Percentiles rank a stretch among this genome's conserved stretches.
phyloP scores from a whole-genome alignment of 1,284 basidiomycete species.

The Naganishia cerealis region DNA sequence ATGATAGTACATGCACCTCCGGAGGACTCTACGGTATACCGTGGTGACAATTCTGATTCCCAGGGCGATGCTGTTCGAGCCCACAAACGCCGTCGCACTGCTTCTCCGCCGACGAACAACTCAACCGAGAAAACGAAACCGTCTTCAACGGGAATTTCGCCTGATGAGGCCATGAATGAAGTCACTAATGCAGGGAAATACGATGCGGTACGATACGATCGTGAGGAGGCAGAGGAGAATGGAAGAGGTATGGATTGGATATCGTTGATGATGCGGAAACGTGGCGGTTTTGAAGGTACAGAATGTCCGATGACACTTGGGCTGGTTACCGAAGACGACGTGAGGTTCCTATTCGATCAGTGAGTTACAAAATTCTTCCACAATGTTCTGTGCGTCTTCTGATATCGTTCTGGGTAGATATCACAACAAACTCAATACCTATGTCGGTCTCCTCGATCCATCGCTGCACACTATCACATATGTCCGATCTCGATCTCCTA shows the following conservation, averaged over 20 bases:
- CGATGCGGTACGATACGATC: slow-evolving; percentile 14
- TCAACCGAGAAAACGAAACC: neutral
- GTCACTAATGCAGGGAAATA: slow-evolving; percentile 4
- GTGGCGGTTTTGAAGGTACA: slow-evolving; percentile 10
- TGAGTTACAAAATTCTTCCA: slow-evolving; percentile 33
- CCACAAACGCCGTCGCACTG: slow-evolving; percentile 11
- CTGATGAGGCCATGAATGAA: neutral
- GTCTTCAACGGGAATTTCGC: neutral
- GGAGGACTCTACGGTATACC: neutral
- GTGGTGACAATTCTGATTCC: neutral
- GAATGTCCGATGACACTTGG: slow-evolving; percentile 43
- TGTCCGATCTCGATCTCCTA: slow-evolving; percentile 46
- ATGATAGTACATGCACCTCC: slow-evolving; percentile 11
- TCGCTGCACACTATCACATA: slow-evolving; percentile 49
- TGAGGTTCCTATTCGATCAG: slow-evolving; percentile 45
- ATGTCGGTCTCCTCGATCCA: slow-evolving; percentile 49
- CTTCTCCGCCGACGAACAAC: neutral
- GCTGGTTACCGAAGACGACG: slow-evolving; percentile 40
- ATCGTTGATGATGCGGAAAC: slow-evolving; percentile 11
- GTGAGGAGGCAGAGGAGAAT: slow-evolving; percentile 19
- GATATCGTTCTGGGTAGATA: slow-evolving; percentile 33
- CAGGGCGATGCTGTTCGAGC: neutral
- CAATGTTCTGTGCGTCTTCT: neutral
- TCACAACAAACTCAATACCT: slow-evolving; percentile 45
- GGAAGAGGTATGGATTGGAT: slow-evolving; percentile 18